Base-by-base conservation (phyloP, 2,329 filamentous ascomycete species). In the Stachybotrys echinatus region DNA sequence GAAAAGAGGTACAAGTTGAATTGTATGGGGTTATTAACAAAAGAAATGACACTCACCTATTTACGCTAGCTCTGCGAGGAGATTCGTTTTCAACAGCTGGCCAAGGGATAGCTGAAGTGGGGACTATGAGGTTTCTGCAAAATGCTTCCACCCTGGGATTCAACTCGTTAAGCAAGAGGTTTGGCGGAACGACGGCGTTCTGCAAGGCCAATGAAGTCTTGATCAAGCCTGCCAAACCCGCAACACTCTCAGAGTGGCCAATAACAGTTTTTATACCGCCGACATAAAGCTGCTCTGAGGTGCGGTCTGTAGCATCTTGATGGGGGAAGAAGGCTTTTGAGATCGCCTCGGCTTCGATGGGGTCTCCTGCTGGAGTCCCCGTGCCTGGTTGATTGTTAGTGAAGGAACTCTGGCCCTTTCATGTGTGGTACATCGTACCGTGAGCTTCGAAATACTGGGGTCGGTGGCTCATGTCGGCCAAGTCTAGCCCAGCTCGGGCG, bases 381-480 rank as follows among this genome's bases (percentile, higher is more conserved):
- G 74, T 75, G 2, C 58, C 27, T 31, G 27, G 12, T 31, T 7
- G 12, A 31, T 31, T 6, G 27, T 31, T 12, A 31, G 27, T 31
- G 12, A 31, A 12, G 27, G 6, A 12, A 31, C 27, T 31, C 7
- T 31, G 6, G 6, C 27, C 27, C 12, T 31, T 31, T 12, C 27
- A 31, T 31, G 27, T 31, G 6, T 31, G 7, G 27, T 12, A 6
- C 6, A 31, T 31, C 27, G 6, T 31, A 31, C 27, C 72, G 51
- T 75, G 73, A 3, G 67, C 67, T 49, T 76, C 71, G 18, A 75
- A 72, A 53, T 66, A 75, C 47, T 74, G 71, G 8, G 55, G 61
- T 5, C 69, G 61, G 19, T 65, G 58, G 8, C 65, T 58, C 2
- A 49, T 48, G 20, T 56, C 55, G 6, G 49, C 48, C 2, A 61